Percentiles rank a stretch among this genome's conserved stretches.
Conservation (phyloP, 169 alveolate species). For the Babesia microti region DNA sequence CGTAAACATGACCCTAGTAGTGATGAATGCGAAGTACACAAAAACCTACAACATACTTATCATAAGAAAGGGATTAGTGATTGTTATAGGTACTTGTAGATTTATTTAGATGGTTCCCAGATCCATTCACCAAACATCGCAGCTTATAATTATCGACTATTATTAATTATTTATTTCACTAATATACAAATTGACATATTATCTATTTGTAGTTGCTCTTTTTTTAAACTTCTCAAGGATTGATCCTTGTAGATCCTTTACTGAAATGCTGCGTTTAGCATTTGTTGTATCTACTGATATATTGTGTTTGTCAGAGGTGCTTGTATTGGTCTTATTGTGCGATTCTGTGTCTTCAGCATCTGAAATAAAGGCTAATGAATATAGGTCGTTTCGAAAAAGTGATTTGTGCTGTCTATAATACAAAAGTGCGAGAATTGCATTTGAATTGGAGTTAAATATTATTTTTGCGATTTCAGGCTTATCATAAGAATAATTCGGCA, state of each 20-base stretch:
- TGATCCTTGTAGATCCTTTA: slow-evolving; percentile 24
- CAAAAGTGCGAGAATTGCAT: slow-evolving; percentile 37
- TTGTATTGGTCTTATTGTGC: not conserved
- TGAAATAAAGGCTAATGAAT: slow-evolving; percentile 33
- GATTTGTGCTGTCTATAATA: slow-evolving; percentile 29
- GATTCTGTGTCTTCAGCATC: not conserved
- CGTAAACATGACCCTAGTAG: no score
- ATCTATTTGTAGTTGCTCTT: slow-evolving; percentile 5
- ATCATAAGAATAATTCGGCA: no score
- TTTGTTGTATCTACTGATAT: no score
- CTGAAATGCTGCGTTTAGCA: not conserved
- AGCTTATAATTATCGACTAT: not conserved
- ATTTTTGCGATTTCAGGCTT: slow-evolving; percentile 35
- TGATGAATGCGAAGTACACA: no score
- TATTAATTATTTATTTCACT: not conserved
- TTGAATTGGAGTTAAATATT: slow-evolving; percentile 26
- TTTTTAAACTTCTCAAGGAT: slow-evolving; percentile 7
- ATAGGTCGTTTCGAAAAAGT: slow-evolving; percentile 29
- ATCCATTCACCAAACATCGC: slow-evolving; percentile 25
- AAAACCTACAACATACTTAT: no score
- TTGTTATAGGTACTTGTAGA: slow-evolving; percentile 42
- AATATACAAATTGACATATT: not conserved
- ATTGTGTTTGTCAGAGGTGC: no score
- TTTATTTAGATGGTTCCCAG: slow-evolving; percentile 41
- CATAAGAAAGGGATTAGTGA: slow-evolving; percentile 27